A percentile compares a stretch with the other conserved stretches of the same genome.
These are phyloP conservation scores for Angomonas deanei DNA, from an alignment of 208 protist genomes.

Conservation along the genomic window DNA sequence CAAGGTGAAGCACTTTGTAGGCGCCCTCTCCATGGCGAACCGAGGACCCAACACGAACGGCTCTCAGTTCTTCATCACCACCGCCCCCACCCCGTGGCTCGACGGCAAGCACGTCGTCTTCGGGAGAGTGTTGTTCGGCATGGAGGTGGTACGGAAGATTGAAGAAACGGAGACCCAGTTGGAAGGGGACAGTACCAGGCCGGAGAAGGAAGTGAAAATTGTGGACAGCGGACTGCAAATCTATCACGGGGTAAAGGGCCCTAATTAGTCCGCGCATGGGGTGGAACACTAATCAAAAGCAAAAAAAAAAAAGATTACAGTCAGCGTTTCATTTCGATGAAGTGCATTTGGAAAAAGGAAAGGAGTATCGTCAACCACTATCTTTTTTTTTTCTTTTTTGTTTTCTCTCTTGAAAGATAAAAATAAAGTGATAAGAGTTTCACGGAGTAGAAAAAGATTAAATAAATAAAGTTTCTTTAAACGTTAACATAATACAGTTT, in stretches of 20 bases:
- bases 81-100: constrained; percentile 68
- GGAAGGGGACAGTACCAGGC: too few species aligned
- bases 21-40: constrained; percentile 91
- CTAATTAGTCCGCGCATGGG: neutral
- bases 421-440: neutral
- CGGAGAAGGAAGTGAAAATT: constrained; percentile 53
- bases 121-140: constrained; percentile 87
- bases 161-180: constrained; percentile 58
- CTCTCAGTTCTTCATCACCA: constrained; percentile 92
- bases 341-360: too few species aligned
- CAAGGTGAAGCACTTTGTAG: constrained; percentile 47
- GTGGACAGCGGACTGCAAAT: constrained; percentile 23
- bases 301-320: neutral
- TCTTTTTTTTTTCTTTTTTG: neutral
- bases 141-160: constrained; percentile 80
- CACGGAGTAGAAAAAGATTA: too few species aligned
- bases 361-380: neutral
- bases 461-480: too few species aligned
- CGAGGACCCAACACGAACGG: constrained; percentile 91
- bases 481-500: too few species aligned
- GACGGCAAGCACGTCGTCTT: constrained; percentile 97
- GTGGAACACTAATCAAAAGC: neutral
- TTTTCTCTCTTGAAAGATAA: neutral
- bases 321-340: neutral
- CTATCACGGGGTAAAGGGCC: too few species aligned